Evolutionary conservation across 768 basidiomycete genomes (phyloP), one percentile per base, ranked within the genome.

Genomic region (Lactarius tabidus): DNA sequence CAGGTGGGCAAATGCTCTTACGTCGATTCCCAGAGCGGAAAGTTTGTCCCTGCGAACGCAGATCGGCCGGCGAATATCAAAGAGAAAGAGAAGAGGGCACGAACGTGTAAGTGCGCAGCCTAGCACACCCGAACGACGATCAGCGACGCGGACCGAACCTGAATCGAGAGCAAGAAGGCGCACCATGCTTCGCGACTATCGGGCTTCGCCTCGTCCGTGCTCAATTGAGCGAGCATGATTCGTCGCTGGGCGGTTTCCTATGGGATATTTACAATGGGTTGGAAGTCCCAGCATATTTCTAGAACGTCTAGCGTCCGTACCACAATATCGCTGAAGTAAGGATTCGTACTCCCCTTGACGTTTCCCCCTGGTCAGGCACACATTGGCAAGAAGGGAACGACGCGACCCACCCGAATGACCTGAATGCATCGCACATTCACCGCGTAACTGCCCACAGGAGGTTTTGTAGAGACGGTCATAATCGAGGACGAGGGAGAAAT

Each of bases 361-460:
- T 14, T 38, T 38, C 12, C 38, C 14, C 23, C 18, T 48, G n/a
- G 15, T 54, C 14, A 51, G 23, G 26, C 35, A 45, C 31, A n/a
- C 7, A 53, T 9, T 14, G 12, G 26, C 31, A 45, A 15, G 23
- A n/a, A 26, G 26, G 33, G 43, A 45, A 9, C 12, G 18, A 2
- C 39, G n/a, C 45, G 28, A 53, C 64, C 1, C 26, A 65, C 64
- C 45, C 28, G 54, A 43, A 65, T 33, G 31, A 52, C 45, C 31
- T 61, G 64, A 18, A 65, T 45, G 45, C 64, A 65, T 33, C 64
- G 60, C 31, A 65, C 64, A 23, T 65, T 65, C 55, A 65, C 60
- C 4, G 39, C 43, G 41, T 51, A 60, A 4, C 48, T n/a, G 6
- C 36, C 29, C 9, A n/a, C 33, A n/a, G 55, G 38, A 6, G 54